Conservation (phyloP, 2,329 filamentous ascomycete genomes). For the Microdochium nivale region DNA sequence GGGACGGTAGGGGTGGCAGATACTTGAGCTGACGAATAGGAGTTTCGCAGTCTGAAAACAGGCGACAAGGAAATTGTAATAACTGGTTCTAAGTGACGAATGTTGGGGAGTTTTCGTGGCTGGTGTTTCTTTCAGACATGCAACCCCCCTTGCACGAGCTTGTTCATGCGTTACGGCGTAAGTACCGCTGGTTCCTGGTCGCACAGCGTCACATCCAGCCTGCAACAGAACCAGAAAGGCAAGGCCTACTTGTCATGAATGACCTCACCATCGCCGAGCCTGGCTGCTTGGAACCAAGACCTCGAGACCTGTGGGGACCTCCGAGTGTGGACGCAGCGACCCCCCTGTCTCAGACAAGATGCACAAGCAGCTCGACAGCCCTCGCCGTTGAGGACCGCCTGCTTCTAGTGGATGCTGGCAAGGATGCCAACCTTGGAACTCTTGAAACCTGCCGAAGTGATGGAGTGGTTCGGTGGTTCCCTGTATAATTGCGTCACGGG, state of each 20-base stretch:
- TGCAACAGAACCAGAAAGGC: too few relatives aligned
- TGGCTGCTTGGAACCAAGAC: neutral
- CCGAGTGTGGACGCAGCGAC: neutral
- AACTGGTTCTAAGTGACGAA: too few relatives aligned
- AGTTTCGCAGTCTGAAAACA: too few relatives aligned
- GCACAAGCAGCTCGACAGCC: neutral
- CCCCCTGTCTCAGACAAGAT: neutral
- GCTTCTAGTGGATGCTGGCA: neutral
- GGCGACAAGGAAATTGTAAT: too few relatives aligned
- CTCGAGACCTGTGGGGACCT: neutral
- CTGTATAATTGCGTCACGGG: neutral
- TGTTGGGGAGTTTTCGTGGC: too few relatives aligned
- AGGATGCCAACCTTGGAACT: neutral
- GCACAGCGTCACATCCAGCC: too few relatives aligned
- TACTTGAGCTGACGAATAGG: too few relatives aligned
- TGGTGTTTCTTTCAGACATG: too few relatives aligned
- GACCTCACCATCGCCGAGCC: neutral
- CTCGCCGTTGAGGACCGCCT: neutral
- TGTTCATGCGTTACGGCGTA: too few relatives aligned
- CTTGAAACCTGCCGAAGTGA: neutral
- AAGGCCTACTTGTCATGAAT: neutral
- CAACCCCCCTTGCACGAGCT: too few relatives aligned
- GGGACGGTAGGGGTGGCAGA: neutral
- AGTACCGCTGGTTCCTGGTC: too few relatives aligned
- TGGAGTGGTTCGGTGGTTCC: neutral